Conservation (phyloP, 805 yeast species). For the Candida krabiensis region DNA sequence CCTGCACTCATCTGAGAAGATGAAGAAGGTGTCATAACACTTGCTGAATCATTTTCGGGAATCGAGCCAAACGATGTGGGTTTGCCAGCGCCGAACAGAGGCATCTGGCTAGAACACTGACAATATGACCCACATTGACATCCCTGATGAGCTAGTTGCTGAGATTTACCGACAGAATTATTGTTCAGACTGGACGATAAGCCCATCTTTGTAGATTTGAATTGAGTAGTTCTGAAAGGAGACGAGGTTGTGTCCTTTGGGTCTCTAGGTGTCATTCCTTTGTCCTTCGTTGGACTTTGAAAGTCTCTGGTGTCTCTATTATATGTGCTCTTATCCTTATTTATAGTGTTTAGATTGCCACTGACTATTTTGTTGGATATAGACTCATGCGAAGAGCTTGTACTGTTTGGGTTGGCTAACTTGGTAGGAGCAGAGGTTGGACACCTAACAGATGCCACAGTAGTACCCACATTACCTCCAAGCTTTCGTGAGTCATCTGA, state of each 20-base stretch:
- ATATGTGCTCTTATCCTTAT: too few relatives aligned
- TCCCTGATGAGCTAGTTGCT: not conserved
- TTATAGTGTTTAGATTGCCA: too few relatives aligned
- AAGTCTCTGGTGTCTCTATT: too few relatives aligned
- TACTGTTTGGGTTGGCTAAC: not conserved
- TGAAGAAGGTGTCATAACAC: not conserved
- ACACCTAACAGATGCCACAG: not conserved
- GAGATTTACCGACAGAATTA: not conserved
- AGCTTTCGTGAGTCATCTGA: not conserved
- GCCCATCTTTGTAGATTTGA: constrained; percentile 4
- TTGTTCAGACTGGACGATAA: not conserved
- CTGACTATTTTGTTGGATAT: too few relatives aligned
- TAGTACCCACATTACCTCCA: too few relatives aligned
- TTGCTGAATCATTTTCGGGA: not conserved
- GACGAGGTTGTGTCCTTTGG: not conserved
- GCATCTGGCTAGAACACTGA: not conserved
- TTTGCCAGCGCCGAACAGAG: not conserved
- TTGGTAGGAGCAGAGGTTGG: not conserved
- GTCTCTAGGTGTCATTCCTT: not conserved
- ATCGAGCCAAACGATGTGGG: constrained; percentile 5
- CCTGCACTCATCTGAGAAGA: not conserved
- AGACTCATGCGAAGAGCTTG: not conserved
- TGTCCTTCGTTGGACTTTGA: not conserved
- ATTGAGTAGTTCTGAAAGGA: constrained; percentile 1
- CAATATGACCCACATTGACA: not conserved